These are phyloP conservation scores for Clohesyomyces aquaticus DNA, from an alignment of 495 filamentous ascomycete species.

Conservation along the genomic window DNA sequence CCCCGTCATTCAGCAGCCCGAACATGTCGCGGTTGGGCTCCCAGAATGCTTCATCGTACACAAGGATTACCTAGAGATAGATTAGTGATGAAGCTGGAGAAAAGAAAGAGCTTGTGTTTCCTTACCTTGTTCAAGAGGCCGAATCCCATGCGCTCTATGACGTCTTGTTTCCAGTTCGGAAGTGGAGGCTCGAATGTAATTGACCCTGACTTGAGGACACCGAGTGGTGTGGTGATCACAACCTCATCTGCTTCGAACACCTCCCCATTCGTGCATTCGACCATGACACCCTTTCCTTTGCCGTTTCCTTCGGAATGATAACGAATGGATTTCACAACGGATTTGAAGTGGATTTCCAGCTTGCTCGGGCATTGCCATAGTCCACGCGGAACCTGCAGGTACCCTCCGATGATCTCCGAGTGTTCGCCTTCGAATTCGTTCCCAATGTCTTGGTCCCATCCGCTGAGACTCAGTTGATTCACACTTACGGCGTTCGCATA, in stretches of 20 bases:
- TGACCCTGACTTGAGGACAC: conserved; percentile 77
- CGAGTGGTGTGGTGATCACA: conserved; percentile 85
- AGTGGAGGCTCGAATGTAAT: conserved; percentile 82
- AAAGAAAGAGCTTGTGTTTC: neutral
- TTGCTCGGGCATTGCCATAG: conserved; percentile 73
- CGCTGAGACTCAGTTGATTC: conserved; percentile 80
- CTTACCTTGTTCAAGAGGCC: conserved; percentile 85
- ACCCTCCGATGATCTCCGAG: conserved; percentile 88
- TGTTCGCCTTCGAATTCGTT: conserved; percentile 97
- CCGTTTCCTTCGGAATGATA: conserved; percentile 55
- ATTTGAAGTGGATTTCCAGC: conserved; percentile 77
- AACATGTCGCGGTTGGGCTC: conserved; percentile 92
- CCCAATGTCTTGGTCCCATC: conserved; percentile 95
- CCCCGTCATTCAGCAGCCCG: conserved; percentile 79
- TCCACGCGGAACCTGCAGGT: conserved; percentile 84
- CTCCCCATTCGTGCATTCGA: conserved; percentile 81
- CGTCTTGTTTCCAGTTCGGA: conserved; percentile 79
- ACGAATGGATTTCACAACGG: conserved; percentile 68
- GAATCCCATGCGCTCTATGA: conserved; percentile 88
- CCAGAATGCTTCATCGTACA: conserved; percentile 92
- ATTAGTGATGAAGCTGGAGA: conserved; percentile 26
- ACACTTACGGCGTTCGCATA: conserved; percentile 94
- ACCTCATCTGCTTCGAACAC: conserved; percentile 80
- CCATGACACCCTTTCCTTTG: conserved; percentile 50
- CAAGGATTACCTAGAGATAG: conserved; percentile 66